Base-by-base conservation (phyloP, 345 rosid genomes). In the Rhizophora apiculata region DNA sequence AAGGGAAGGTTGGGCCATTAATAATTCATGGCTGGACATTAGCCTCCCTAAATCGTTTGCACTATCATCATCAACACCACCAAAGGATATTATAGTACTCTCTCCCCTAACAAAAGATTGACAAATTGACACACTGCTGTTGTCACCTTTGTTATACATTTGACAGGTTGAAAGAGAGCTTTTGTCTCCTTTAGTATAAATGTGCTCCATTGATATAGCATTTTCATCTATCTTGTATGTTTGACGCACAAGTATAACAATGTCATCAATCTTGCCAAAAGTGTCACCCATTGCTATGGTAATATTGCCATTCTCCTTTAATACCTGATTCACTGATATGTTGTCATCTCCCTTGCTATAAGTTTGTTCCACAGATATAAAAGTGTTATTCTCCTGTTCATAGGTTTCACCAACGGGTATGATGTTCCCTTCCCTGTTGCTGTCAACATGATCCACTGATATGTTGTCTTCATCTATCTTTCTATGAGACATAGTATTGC, bases 1-100 rank as follows among this genome's bases (percentile, higher is more conserved):
- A 62, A 72, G 72, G 36, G 82, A 77, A 69, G 76, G 39, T 56
- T 81, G 82, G 82, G 24, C 82, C 83, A 74, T 80, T 69, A 86
- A 72, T 73, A 81, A 68, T 59, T 85, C 88, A 78, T 79, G 82
- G 67, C 72, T 76, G 30, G 85, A 76, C 30, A 77, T 63, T 20
- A 84, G 81, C 60, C 73, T 67, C 37, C 84, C 82, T 0, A 85
- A 78, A 20, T 81, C 63, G 71, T 84, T 76, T 60, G 80, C 65
- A 69, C 72, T 85, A 64, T 79, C 86, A 30, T 78, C 88, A 76
- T 85, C 85, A 81, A 68, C 75, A 27, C 87, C 85, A 68, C 92
- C 92, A 76, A 88, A 85, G 49, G 88, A 85, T 64, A 88, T 88
- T 15, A 88, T 88, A 54, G 87, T 82, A 73, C 88, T 82, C 75